Base-by-base conservation (phyloP, 2,329 filamentous ascomycete species). In the Penicillium sp. region DNA sequence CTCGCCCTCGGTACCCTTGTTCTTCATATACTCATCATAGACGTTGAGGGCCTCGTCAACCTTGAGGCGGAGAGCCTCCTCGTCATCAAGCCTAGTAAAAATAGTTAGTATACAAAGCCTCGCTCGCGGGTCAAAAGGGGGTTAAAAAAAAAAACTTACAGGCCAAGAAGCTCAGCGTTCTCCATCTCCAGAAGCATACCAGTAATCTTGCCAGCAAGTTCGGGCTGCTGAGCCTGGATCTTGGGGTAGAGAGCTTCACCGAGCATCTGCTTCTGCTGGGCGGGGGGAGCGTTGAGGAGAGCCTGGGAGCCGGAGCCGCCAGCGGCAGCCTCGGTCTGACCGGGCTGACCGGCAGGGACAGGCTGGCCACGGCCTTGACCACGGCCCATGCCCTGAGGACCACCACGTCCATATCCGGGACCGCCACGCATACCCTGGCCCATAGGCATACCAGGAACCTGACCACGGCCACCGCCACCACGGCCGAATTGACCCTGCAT, bases 111-210 rank as follows among this genome's bases (percentile, higher is more conserved):
- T 36, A 48, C 29, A 9, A 18, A 26, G 23, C 29, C 9, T 36
- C 15, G 12, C 18, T 12, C 9, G n/a, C 6, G n/a, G 4, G 34
- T 10, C 7, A 10, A 44, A 7, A 3, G 6, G 21, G 29, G 27
- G 33, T 52, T 24, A 23, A 4, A 18, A 39, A 27, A 32, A 34
- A 42, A 46, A 49, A 90, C 92, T 90, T 88, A 96, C 90, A 99
- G 84, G 78, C 90, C 90, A 71, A 99, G 84, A 66, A 99, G 82
- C 81, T 99, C 94, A 51, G 82, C 74, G 78, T 97, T 97, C 68
- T 97, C 94, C 94, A 99, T 99, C 84, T 99, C 94, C 67, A 99
- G 79, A 68, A 99, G 88, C 94, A 99, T 99, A 78, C 94, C 94
- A 56, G 94, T 99, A 75, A 99, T 97, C 87, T 99, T 99, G 72